A percentile compares a stretch with the other conserved stretches of the same genome.
These are phyloP conservation scores for Penicillium sp. DNA, from an alignment of 2,329 filamentous ascomycete species.

Conservation along the genomic window DNA sequence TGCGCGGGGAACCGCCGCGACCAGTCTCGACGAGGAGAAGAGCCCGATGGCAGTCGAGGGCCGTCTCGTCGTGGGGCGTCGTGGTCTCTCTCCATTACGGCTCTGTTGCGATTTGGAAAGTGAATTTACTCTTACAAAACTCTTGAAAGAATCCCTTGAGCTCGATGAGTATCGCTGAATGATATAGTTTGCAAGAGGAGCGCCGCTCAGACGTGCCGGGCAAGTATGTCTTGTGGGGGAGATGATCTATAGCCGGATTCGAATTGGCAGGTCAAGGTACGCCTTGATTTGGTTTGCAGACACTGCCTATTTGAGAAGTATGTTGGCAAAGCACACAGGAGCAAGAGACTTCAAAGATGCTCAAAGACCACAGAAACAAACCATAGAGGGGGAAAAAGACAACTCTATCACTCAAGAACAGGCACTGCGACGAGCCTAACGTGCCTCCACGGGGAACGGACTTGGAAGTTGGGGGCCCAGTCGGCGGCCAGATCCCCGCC, in stretches of 20 bases:
- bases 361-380: neutral
- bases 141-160: no score
- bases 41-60: constrained; percentile 25
- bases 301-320: constrained; percentile 1
- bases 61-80: constrained; percentile 23
- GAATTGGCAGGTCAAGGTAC: neutral
- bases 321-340: constrained; percentile 11
- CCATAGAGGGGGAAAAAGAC: neutral
- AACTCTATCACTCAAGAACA: no score
- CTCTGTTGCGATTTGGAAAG: no score
- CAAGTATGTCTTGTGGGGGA: no score
- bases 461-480: neutral
- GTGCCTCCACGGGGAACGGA: neutral
- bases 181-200: no score
- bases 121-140: no score
- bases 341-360: neutral
- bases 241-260: neutral
- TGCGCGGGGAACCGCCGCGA: constrained; percentile 23
- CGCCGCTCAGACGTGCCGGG: no score
- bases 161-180: no score
- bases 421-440: no score
- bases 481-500: constrained; percentile 11
- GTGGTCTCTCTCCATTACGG: constrained; percentile 31
- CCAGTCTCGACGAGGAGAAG: constrained; percentile 29
- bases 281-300: neutral